Evolutionary conservation across 106 monocot genomes (phyloP).

Genomic region (Agapanthus africanus): DNA sequence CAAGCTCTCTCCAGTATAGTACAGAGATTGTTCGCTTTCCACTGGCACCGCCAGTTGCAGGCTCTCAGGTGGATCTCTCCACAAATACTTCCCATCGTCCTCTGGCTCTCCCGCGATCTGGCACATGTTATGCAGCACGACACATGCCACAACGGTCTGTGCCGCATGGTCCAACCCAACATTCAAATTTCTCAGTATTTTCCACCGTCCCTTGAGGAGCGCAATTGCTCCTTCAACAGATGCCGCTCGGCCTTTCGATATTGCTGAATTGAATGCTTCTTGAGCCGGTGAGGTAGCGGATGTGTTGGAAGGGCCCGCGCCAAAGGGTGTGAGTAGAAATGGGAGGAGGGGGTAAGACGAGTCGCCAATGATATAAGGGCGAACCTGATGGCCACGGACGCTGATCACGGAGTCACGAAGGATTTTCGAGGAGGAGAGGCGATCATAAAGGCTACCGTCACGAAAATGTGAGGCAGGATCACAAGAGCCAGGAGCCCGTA

Average conservation of each 20-base stretch:
- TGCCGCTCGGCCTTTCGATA: constrained; percentile 19
- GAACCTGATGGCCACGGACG: constrained; percentile 28
- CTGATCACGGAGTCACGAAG: constrained; percentile 24
- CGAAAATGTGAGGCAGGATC: constrained; percentile 54
- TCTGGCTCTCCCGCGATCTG: constrained; percentile 50
- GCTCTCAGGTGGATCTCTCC: constrained; percentile 53
- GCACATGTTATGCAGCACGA: constrained; percentile 45
- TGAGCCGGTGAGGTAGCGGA: constrained; percentile 12
- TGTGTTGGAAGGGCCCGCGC: neutral
- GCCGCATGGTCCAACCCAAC: constrained; percentile 19
- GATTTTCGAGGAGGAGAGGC: constrained; percentile 24
- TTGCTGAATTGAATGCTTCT: constrained; percentile 36
- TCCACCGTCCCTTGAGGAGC: constrained; percentile 34
- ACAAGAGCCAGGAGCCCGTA: constrained; percentile 50
- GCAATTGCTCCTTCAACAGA: constrained; percentile 36
- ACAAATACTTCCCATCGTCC: constrained; percentile 46
- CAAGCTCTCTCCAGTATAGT: constrained; percentile 34
- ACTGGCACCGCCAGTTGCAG: constrained; percentile 24
- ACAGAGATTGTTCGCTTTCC: constrained; percentile 37
- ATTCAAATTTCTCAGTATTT: constrained; percentile 27
- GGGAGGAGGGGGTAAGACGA: constrained; percentile 45
- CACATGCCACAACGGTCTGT: constrained; percentile 20
- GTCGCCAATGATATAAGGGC: constrained; percentile 51
- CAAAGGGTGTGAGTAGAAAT: constrained; percentile 54
- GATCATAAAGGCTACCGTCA: constrained; percentile 46